Evolutionary conservation across 768 basidiomycete genomes (phyloP).

Genomic region (Collybiopsis luxurians): DNA sequence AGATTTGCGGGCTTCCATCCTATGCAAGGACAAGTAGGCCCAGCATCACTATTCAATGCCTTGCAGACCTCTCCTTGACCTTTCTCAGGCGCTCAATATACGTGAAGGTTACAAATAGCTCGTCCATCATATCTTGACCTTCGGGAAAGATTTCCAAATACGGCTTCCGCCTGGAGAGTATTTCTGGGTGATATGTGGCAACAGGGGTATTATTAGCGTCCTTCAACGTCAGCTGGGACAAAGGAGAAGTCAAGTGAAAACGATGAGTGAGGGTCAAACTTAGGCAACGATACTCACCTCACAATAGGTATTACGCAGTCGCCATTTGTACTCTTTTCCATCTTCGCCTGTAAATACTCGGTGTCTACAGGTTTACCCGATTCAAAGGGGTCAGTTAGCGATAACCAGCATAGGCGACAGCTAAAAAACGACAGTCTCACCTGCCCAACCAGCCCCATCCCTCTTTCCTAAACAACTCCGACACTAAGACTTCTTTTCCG

Average conservation of each 20-base stretch:
- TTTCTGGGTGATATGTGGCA: conserved; percentile 16
- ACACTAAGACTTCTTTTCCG: conserved; percentile 21
- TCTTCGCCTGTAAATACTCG: conserved; percentile 21
- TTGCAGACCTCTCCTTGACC: no score
- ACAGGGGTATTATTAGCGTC: conserved; percentile 17
- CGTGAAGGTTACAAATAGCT: conserved; percentile 26
- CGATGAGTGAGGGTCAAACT: background rate
- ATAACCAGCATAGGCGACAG: no score
- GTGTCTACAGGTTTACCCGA: conserved; percentile 6
- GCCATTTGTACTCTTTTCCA: conserved; percentile 23
- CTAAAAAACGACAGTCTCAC: conserved; percentile 10
- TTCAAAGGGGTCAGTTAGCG: no score
- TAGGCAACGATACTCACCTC: conserved; percentile 9
- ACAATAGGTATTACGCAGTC: conserved; percentile 6
- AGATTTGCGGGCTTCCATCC: no score
- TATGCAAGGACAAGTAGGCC: no score
- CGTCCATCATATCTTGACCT: conserved; percentile 22
- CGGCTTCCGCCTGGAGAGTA: conserved; percentile 9
- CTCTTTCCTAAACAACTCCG: conserved; percentile 23
- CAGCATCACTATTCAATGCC: no score
- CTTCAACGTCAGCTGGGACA: conserved; percentile 16
- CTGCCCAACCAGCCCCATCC: conserved; percentile 20
- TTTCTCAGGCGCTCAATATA: conserved; percentile 25
- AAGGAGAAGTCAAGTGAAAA: no score
- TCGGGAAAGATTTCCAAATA: conserved; percentile 21